A percentile compares a stretch with the other conserved stretches of the same genome.
These are phyloP conservation scores for Globisporangium iwayamae DNA, from an alignment of 352 stramenopile species.

Conservation along the genomic window DNA sequence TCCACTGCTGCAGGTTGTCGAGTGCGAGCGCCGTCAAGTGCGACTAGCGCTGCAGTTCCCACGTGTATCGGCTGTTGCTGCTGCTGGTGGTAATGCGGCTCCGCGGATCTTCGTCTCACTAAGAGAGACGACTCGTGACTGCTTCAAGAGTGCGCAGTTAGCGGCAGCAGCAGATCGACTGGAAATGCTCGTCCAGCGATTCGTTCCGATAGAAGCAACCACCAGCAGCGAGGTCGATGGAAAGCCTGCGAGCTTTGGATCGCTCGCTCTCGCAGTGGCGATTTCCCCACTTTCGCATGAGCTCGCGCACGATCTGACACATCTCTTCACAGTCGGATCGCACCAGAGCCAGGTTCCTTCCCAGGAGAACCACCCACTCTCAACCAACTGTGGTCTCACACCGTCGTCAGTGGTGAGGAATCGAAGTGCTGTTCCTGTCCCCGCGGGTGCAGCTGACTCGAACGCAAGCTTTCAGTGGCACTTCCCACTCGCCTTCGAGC, in stretches of 20 bases:
- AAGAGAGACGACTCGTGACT: conserved; percentile 12
- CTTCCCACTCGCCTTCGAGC: conserved; percentile 26
- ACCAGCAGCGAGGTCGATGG: not conserved
- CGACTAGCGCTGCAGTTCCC: conserved; percentile 29
- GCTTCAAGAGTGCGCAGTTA: not conserved
- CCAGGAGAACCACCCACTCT: not conserved
- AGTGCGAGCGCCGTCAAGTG: conserved; percentile 24
- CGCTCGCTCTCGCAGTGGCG: conserved; percentile 2
- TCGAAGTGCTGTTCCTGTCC: not conserved
- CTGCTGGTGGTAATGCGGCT: not conserved
- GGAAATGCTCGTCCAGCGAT: conserved; percentile 22
- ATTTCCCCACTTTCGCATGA: not conserved
- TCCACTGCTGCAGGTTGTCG: conserved; percentile 16
- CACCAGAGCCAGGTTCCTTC: not conserved
- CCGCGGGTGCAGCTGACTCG: not conserved
- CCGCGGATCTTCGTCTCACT: conserved; percentile 20
- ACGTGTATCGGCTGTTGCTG: not conserved
- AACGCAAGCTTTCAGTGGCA: conserved; percentile 24
- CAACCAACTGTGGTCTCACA: conserved; percentile 13
- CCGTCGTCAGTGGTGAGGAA: conserved; percentile 17
- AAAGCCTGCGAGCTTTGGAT: not conserved
- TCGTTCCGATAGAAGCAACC: not conserved
- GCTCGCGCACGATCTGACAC: not conserved
- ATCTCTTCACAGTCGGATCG: conserved; percentile 1
- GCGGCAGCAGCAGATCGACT: conserved; percentile 9